Base-by-base conservation (phyloP, 1,284 basidiomycete genomes). In the Rhodotorula sp. region DNA sequence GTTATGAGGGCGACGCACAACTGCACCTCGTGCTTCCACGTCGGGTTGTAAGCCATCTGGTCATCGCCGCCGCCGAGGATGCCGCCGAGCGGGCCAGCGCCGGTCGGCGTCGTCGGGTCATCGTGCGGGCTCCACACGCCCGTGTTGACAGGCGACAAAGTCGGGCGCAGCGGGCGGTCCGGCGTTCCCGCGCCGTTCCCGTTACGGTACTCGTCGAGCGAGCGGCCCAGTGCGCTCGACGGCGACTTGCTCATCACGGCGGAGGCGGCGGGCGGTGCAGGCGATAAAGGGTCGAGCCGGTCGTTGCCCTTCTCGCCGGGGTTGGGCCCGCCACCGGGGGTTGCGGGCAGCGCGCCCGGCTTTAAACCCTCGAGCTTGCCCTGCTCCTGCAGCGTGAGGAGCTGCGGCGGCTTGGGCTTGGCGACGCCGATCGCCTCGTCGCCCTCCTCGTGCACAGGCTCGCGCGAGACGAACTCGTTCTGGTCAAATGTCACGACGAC, bases 401-500 rank as follows among this genome's bases (percentile, higher is more conserved):
- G 59, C 70, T 55, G 64, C 37, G 64, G 56, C 41, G 63, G 62
- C 67, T 87, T 44, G 86, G 61, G 58, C 48, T 58, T 88, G 15
- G 92, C 87, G 48, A 87, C 85, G 74, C 92, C 92, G 80, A 90
- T 91, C 80, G 91, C 90, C 82, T 93, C 91, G 83, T 89, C 91
- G 82, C 91, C 91, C n/a, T 86, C 84, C 80, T 93, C 92, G 77
- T 89, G 81, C 56, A 90, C 91, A 32, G 96, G 93, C 80, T 97
- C 92, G 70, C 96, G 85, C 76, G 90, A 90, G 80, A 99, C 91
- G 81, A 98, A 99, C 83, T 99, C 96, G 86, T 95, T 98, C 83
- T 98, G 92, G 85, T 99, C 96, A 82, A 98, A 99, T 82, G 95
- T 91, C 78, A 97, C 94, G 80, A 99, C 96, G 76, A 94, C 92